Evolutionary conservation across 345 rosid species (phyloP), one percentile per base, ranked within the genome.

Genomic region (Limnanthes douglasii): DNA sequence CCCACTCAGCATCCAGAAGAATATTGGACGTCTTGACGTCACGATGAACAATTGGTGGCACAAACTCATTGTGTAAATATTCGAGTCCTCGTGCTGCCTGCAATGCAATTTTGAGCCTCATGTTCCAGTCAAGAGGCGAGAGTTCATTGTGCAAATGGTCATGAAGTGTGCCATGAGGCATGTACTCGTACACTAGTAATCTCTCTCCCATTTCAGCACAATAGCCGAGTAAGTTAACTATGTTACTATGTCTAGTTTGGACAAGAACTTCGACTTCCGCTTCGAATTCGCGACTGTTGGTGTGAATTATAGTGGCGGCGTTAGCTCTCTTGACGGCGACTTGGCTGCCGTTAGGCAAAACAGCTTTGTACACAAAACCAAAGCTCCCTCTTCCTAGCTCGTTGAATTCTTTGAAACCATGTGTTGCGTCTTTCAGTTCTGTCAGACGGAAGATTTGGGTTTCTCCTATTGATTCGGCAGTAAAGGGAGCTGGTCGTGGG

Each of bases 311-410:
- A 1, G 95, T 88, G 27, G 86, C 93, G 7, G 98, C 98, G 26
- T 88, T 88, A 0, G 95, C 95, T 42, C 95, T 70, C 51, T 83
- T 88, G 32, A 79, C 84, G 1, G 93, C 98, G 0, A 83, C 95
- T 46, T 72, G 94, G 43, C 62, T 49, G 16, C 98, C 98, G 30
- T 90, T 95, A 3, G 86, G 57, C 8, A 90, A 43, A 15, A 79
- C 70, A 34, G 94, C 95, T 54, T 74, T 90, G 56, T 83, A 83
- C 19, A 83, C 98, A 29, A 83, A 90, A 18, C 98, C 92, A 5
- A 73, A 90, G 63, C 85, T 83, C 44, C 95, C 95, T 56, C 92
- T 50, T 3, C 94, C 95, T 1, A 88, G 78, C 64, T 77, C 92
- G 16, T 62, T 83, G 60, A 83, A 90, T 41, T 90, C 94, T 53